Conservation (phyloP, 2,329 filamentous ascomycete species). For the Diaporthe sp. region DNA sequence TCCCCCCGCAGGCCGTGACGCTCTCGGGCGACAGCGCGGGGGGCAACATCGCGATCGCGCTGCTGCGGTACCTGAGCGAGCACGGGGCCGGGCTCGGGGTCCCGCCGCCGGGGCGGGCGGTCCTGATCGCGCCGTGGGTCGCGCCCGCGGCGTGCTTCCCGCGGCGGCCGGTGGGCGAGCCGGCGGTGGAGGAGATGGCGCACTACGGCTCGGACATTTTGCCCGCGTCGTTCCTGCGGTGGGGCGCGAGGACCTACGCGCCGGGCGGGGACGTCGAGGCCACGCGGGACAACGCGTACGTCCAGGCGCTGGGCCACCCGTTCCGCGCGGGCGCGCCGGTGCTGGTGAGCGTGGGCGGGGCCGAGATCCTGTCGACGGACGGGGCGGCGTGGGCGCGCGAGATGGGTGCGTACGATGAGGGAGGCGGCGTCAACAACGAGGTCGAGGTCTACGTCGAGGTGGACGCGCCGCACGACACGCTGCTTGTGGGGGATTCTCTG, state of each 20-base stretch:
- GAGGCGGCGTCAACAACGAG: slow-evolving; percentile 54
- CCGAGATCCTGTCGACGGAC: slow-evolving; percentile 59
- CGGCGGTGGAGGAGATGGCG: slow-evolving; percentile 42
- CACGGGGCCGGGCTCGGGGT: slow-evolving; percentile 53
- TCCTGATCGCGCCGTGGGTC: slow-evolving; percentile 51
- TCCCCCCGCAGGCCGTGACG: slow-evolving; percentile 57
- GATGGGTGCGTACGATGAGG: slow-evolving; percentile 51
- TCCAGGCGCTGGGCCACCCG: slow-evolving; percentile 52
- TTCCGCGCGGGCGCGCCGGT: slow-evolving; percentile 57
- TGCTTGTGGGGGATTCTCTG: slow-evolving; percentile 53
- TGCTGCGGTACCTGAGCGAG: slow-evolving; percentile 62
- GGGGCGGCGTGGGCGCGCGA: slow-evolving; percentile 53
- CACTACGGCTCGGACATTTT: slow-evolving; percentile 32
- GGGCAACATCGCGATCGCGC: slow-evolving; percentile 58
- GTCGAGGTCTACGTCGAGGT: slow-evolving; percentile 55
- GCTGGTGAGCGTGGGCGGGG: slow-evolving; percentile 56
- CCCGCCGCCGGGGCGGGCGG: slow-evolving; percentile 54
- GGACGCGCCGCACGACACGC: slow-evolving; percentile 58
- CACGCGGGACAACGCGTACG: slow-evolving; percentile 51
- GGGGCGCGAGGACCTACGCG: slow-evolving; percentile 57
- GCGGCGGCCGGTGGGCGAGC: slow-evolving; percentile 30
- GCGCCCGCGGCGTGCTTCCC: slow-evolving; percentile 40
- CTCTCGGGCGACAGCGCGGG: slow-evolving; percentile 65
- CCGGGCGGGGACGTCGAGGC: slow-evolving; percentile 43
- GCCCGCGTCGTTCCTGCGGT: slow-evolving; percentile 44